These are phyloP conservation scores for Didymella exigua DNA, from an alignment of 2,329 filamentous ascomycete genomes.

Conservation along the genomic window DNA sequence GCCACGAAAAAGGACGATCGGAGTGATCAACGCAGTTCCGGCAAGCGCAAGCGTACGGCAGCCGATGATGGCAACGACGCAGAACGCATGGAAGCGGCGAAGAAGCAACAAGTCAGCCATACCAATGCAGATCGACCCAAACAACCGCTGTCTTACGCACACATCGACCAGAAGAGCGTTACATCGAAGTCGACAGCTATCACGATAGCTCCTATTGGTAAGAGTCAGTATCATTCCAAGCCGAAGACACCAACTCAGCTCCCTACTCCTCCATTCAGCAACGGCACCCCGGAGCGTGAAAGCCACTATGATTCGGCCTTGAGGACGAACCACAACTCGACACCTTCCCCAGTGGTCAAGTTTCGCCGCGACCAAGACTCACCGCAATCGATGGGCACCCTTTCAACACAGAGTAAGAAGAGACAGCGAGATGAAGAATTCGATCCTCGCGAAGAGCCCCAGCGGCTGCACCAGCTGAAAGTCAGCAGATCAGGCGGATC, in stretches of 20 bases:
- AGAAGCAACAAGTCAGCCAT: neutral
- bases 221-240: neutral
- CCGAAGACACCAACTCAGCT: neutral
- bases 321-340: no score
- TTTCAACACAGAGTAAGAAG: neutral
- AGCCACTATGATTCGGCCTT: neutral
- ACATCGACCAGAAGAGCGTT: neutral
- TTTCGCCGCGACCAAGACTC: neutral
- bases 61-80: neutral
- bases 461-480: neutral
- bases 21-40: neutral
- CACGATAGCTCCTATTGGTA: neutral
- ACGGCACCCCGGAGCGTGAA: neutral
- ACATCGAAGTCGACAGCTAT: neutral
- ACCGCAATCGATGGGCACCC: accelerated
- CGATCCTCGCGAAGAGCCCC: neutral
- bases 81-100: neutral
- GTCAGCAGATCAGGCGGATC: neutral
- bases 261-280: neutral
- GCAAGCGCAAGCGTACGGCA: neutral
- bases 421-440: neutral
- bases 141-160: neutral
- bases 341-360: neutral
- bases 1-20: neutral
- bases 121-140: neutral